Evolutionary conservation across 495 filamentous ascomycete genomes (phyloP), one percentile per base, ranked within the genome.

Genomic region (Penicillium angulare): DNA sequence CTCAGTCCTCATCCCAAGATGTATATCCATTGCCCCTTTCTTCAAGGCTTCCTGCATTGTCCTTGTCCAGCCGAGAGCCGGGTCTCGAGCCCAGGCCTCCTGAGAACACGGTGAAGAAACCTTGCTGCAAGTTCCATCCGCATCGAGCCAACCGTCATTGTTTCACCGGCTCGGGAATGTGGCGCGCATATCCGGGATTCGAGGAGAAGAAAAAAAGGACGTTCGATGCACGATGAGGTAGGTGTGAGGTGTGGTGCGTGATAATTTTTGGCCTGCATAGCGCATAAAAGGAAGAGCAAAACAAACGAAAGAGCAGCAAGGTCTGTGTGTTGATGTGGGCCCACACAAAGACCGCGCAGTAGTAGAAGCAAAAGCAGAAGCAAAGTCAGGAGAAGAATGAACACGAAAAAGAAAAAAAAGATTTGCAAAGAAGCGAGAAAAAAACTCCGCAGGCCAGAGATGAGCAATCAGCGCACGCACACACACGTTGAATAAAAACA

Each of bases 251-350:
- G 35, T 47, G 27, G 27, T 40, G 27, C 27, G 31, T 46, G 15
- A 24, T 32, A 9, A 32, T 50, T 47, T 42, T 59, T 43, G 15
- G 27, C 27, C 50, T 50, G 45, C 46, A 38, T 34, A 10, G 41
- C 38, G 43, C 51, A 51, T 42, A 46, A 12, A 17, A 42, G 39
- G 26, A n/a, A n/a, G n/a, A n/a, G n/a, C n/a, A n/a, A n/a, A 52
- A 50, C 39, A 57, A 52, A 51, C 43, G 35, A 50, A 42, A 50
- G 55, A 50, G 55, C 41, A 48, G 46, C 35, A 53, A 50, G 21
- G 29, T 10, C 38, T 29, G 35, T 43, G 41, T 50, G 32, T 45
- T 43, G 36, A 15, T 47, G 43, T 47, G 53, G 40, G 44, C 42
- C 45, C 39, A 29, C 48, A 40, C 39, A 41, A 20, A n/a, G 40